These are phyloP conservation scores for Aspergillus leporis DNA, from an alignment of 495 filamentous ascomycete genomes.

Conservation along the genomic window DNA sequence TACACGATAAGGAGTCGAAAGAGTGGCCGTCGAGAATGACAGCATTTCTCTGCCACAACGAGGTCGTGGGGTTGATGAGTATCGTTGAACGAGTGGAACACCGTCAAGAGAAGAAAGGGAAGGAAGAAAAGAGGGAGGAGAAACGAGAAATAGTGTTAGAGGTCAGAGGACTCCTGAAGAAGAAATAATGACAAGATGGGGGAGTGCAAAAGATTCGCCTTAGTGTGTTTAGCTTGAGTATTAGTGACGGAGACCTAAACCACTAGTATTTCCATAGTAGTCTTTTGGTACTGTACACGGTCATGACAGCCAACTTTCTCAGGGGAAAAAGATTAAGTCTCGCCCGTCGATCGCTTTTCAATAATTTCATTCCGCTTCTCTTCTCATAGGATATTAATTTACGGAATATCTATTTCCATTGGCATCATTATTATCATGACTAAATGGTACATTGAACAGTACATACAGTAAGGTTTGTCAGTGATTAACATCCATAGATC, in stretches of 20 bases:
- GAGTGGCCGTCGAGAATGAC: constrained; percentile 15
- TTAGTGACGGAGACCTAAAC: constrained; percentile 4
- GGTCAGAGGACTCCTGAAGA: neutral
- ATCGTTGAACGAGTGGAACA: neutral
- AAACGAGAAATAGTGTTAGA: constrained; percentile 2
- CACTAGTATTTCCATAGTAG: constrained; percentile 6
- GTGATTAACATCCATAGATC: neutral
- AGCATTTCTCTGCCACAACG: constrained; percentile 17
- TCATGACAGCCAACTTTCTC: neutral
- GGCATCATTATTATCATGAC: no score
- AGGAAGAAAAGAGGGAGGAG: constrained; percentile 6
- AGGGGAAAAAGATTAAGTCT: constrained; percentile 10
- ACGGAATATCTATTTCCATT: no score
- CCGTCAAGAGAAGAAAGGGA: neutral
- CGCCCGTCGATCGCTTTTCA: constrained; percentile 25
- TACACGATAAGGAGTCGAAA: constrained; percentile 21
- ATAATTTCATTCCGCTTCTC: constrained; percentile 15
- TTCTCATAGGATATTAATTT: neutral
- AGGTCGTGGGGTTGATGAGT: neutral
- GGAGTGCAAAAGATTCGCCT: neutral
- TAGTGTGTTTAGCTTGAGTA: constrained; percentile 1
- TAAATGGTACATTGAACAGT: no score
- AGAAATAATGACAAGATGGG: constrained; percentile 1
- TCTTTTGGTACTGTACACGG: neutral
- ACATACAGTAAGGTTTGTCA: neutral